phyloP scores from a whole-genome alignment of 768 basidiomycete species.

The Lepiota brunneoincarnata region DNA sequence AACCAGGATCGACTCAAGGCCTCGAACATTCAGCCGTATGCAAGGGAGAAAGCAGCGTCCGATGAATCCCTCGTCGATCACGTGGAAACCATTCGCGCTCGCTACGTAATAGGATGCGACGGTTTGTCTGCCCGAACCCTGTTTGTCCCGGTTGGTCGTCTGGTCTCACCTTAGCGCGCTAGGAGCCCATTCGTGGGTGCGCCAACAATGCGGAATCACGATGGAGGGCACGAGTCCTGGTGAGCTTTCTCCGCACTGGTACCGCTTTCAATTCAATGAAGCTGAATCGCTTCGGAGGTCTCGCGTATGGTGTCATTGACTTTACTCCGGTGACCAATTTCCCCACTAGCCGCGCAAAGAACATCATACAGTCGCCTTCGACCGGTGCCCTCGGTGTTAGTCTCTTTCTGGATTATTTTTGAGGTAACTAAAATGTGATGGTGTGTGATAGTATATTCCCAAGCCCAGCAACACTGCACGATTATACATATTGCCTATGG shows the following conservation, averaged over 20 bases:
- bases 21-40: background rate
- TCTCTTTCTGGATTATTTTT: background rate
- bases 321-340: background rate
- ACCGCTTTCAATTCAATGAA: background rate
- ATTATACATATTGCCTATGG: background rate
- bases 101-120: conserved; percentile 22
- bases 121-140: conserved; percentile 8
- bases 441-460: background rate
- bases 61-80: background rate
- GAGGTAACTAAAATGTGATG: background rate
- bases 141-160: background rate
- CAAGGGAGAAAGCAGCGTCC: background rate
- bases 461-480: background rate
- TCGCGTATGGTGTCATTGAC: background rate
- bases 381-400: background rate
- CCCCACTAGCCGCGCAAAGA: background rate
- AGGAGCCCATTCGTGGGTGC: conserved; percentile 23
- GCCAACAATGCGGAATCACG: background rate
- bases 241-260: background rate
- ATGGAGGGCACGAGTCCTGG: background rate
- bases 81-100: conserved; percentile 13
- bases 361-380: background rate
- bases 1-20: background rate
- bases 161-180: background rate
- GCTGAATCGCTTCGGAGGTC: background rate